Base-by-base conservation (phyloP, 306 rosid species). In the Amphicarpaea edgeworthii region DNA sequence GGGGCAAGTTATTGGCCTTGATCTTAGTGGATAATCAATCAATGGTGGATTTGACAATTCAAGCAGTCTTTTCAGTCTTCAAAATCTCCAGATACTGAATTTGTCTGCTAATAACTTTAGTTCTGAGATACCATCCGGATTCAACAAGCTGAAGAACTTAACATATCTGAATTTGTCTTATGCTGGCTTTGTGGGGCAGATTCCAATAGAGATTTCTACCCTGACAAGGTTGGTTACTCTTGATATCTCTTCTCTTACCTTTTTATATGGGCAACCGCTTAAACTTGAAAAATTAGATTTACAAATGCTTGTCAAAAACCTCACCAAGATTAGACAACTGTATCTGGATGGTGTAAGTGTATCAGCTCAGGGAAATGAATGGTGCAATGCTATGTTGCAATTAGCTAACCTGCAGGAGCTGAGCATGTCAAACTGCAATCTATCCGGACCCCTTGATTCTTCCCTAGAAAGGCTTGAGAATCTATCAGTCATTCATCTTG, bases 271-370 rank as follows among this genome's bases (percentile, higher is more conserved):
- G 38, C 38, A 12, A 58, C 40, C 40, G 0, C 24, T 60, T n/a
- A 68, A 77, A 53, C 83, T 81, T n/a, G 50, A 84, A 63, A 77
- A 26, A 0, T 70, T 46, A 34, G 9, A 46, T 69, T 16, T 85
- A 4, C 12, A 4, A 6, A 17, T 26, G 41, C 46, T 77, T 14
- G n/a, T 68, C 24, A 51, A 59, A 9, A 68, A 82, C 37, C 60
- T 91, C 30, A 16, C 67, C 0, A 9, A 50, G 12, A 72, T 91
- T 8, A 7, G 3, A 0, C 63, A 79, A 19, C 30, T 87, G 3
- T 12, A 49, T 73, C 72, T 87, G 0, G 90, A 89, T 76, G 83
- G 86, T 61, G 73, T 83, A 0, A 37, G 2, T 0, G 67, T 84
- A 68, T 72, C 88, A 37, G 75, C 80, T 8, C 12, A 0, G 12